Conservation (phyloP, 2,329 filamentous ascomycete species). For the Setomelanomma holmii region DNA sequence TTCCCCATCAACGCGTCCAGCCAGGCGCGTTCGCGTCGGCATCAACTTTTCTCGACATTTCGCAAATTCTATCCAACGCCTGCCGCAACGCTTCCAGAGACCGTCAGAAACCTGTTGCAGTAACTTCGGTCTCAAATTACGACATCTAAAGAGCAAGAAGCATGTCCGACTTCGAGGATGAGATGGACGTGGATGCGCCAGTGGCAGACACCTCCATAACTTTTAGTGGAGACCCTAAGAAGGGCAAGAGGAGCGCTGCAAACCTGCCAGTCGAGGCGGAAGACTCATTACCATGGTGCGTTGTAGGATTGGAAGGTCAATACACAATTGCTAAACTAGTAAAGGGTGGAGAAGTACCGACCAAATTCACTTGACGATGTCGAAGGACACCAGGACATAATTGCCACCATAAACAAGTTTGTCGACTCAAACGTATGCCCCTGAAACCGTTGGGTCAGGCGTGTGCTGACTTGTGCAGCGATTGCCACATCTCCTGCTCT, state of each 20-base stretch:
- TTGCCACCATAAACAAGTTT: slow-evolving; percentile 97
- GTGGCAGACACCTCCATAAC: slow-evolving; percentile 59
- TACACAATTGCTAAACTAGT: slow-evolving; percentile 3
- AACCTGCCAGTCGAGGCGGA: slow-evolving; percentile 94
- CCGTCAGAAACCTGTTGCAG: too few relatives aligned
- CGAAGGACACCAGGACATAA: slow-evolving; percentile 95
- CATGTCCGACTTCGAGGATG: slow-evolving; percentile 67
- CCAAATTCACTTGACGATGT: slow-evolving; percentile 89
- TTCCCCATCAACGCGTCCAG: slow-evolving; percentile 46
- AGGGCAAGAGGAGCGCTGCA: slow-evolving; percentile 90
- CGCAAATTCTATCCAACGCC: not conserved
- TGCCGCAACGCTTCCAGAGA: too few relatives aligned
- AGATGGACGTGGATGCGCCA: slow-evolving; percentile 71
- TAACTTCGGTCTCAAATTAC: not conserved
- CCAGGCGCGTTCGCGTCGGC: slow-evolving; percentile 24
- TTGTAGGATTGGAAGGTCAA: accelerated
- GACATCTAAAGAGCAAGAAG: slow-evolving; percentile 9
- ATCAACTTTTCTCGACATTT: not conserved
- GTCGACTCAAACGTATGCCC: slow-evolving; percentile 79
- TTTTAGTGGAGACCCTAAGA: slow-evolving; percentile 79
- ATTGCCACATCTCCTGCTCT: slow-evolving; percentile 93
- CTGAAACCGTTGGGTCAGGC: not conserved
- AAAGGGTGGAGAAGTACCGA: slow-evolving; percentile 95
- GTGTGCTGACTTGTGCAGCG: slow-evolving; percentile 58
- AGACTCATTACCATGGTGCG: slow-evolving; percentile 89